phyloP scores from a whole-genome alignment of 306 rosid species.

The Senna tora region DNA sequence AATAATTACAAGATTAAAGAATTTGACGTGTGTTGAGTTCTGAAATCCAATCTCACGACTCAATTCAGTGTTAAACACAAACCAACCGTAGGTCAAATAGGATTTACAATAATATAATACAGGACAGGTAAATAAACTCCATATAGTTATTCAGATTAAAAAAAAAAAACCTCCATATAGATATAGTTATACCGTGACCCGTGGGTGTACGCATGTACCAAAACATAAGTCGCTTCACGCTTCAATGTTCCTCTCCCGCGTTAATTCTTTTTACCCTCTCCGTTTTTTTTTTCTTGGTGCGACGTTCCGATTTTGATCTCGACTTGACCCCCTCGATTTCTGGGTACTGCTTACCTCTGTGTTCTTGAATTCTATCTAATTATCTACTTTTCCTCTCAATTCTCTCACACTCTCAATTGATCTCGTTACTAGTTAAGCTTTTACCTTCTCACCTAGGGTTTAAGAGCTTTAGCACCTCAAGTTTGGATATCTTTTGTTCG shows the following conservation, averaged over 20 bases:
- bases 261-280: not conserved
- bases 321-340: slow-evolving; percentile 28
- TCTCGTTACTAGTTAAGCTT: not conserved
- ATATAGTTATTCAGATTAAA: too few species aligned
- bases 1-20: too few species aligned
- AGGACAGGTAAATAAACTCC: not conserved
- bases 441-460: slow-evolving; percentile 50
- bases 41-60: too few species aligned
- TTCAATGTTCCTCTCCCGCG: slow-evolving; percentile 8
- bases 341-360: slow-evolving; percentile 5
- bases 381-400: not conserved
- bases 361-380: not conserved
- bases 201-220: not conserved
- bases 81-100: not conserved
- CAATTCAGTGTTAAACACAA: too few species aligned
- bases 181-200: too few species aligned
- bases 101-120: not conserved
- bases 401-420: not conserved
- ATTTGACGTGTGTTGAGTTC: too few species aligned
- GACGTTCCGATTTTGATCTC: slow-evolving; percentile 34
- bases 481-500: not conserved
- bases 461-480: not conserved
- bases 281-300: not conserved
- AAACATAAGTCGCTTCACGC: not conserved
- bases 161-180: too few species aligned